A percentile compares a stretch with the other conserved stretches of the same genome.
Conservation (phyloP, 257 asterid species). For the Sherardia arvensis region DNA sequence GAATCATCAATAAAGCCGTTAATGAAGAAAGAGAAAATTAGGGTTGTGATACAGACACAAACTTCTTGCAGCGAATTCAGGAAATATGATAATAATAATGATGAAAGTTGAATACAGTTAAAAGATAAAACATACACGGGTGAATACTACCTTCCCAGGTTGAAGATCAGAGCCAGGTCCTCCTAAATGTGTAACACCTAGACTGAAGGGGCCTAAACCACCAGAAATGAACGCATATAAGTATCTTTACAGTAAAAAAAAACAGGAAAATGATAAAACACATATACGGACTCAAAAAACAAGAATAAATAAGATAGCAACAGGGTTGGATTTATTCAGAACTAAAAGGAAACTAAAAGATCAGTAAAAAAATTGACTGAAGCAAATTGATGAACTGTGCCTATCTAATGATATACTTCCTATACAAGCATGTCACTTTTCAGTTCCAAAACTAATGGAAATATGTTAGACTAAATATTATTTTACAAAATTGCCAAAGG, state of each 20-base stretch:
- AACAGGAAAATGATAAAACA: not conserved
- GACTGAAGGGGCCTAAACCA: conserved; percentile 40
- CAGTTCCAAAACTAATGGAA: not conserved
- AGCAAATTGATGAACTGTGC: not conserved
- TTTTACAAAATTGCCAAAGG: not conserved
- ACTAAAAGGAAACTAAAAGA: too few relatives aligned
- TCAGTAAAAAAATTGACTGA: not conserved
- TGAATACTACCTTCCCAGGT: conserved; percentile 38
- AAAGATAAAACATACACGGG: not conserved
- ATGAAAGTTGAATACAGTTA: not conserved
- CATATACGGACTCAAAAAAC: not conserved
- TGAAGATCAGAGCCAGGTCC: conserved; percentile 41
- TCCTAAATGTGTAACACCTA: conserved; percentile 21
- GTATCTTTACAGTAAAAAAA: too few relatives aligned
- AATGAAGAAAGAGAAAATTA: not conserved
- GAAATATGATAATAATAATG: not conserved
- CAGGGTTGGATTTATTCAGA: not conserved
- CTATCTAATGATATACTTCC: not conserved
- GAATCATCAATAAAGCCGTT: conserved; percentile 14
- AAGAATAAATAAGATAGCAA: not conserved
- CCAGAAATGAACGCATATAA: conserved; percentile 15
- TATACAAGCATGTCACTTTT: not conserved
- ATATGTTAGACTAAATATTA: not conserved
- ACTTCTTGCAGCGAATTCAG: conserved; percentile 1
- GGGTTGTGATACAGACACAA: not conserved